Conservation (phyloP, 2,329 filamentous ascomycete genomes). For the Colletotrichum eremochloae region DNA sequence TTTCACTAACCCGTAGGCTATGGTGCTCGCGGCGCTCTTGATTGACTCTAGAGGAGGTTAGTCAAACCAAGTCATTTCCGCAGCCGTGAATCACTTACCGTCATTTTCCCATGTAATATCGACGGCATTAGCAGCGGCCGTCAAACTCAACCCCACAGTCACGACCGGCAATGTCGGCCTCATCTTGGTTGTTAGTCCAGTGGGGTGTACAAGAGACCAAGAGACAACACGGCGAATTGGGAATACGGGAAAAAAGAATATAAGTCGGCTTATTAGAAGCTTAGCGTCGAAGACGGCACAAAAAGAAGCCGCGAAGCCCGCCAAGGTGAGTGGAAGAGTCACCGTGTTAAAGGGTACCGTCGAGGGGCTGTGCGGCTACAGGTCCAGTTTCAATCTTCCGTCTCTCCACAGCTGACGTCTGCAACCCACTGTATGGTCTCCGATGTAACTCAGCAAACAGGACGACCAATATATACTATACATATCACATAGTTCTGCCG, state of each 20-base stretch:
- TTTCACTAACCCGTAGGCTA: slow-evolving; percentile 54
- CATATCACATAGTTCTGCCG: not conserved
- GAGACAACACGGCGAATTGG: not conserved
- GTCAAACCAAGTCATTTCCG: not conserved
- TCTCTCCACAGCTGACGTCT: slow-evolving; percentile 41
- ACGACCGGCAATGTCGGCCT: slow-evolving; percentile 11
- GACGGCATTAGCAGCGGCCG: slow-evolving; percentile 13
- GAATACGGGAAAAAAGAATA: not conserved
- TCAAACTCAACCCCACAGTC: slow-evolving; percentile 20
- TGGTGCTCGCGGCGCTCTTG: slow-evolving; percentile 53
- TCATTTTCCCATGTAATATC: slow-evolving; percentile 29
- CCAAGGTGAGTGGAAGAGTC: slow-evolving; percentile 19
- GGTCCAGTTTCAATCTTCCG: slow-evolving; percentile 38
- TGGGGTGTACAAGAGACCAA: not conserved
- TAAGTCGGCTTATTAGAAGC: slow-evolving; percentile 10
- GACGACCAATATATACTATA: not conserved
- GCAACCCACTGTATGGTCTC: slow-evolving; percentile 26
- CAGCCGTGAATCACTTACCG: not conserved
- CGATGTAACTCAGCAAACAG: not conserved
- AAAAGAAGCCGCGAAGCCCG: not conserved
- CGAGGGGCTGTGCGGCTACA: slow-evolving; percentile 29
- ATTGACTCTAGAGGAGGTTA: slow-evolving; percentile 47
- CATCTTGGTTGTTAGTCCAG: slow-evolving; percentile 19
- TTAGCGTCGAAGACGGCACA: slow-evolving; percentile 25
- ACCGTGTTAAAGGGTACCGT: slow-evolving; percentile 19